Evolutionary conservation across 345 rosid genomes (phyloP).

Genomic region (Schrenkiella parvula): DNA sequence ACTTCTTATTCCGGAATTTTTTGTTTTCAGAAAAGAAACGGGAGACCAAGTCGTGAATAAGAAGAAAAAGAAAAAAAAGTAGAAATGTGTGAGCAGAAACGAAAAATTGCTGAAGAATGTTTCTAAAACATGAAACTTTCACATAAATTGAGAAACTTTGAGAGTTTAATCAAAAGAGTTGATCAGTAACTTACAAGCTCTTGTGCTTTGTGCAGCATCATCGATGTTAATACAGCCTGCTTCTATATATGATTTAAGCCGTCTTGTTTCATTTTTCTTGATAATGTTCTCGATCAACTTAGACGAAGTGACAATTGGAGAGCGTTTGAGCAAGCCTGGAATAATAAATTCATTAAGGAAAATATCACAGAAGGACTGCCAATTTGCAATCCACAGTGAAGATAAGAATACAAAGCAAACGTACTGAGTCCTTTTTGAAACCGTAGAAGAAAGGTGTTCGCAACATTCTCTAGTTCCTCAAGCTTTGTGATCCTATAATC

Average conservation of each 20-base stretch:
- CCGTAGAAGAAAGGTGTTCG: slow-evolving; percentile 43
- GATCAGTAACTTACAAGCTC: slow-evolving; percentile 52
- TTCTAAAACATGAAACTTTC: neutral
- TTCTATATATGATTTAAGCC: slow-evolving; percentile 54
- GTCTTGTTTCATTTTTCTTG: slow-evolving; percentile 55
- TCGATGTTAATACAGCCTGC: slow-evolving; percentile 48
- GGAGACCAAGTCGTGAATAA: neutral
- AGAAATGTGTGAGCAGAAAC: neutral
- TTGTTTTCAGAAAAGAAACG: neutral
- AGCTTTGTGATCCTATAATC: slow-evolving; percentile 49
- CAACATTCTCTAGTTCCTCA: slow-evolving; percentile 50
- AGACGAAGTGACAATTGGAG: slow-evolving; percentile 48
- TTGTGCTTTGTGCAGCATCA: slow-evolving; percentile 44
- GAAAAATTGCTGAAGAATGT: neutral
- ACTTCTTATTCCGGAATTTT: slow-evolving; percentile 44
- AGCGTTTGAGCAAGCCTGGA: slow-evolving; percentile 57
- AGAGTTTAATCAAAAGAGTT: neutral
- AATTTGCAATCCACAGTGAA: neutral
- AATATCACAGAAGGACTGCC: neutral
- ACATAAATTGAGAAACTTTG: neutral
- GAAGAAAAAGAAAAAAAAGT: neutral
- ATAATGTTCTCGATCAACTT: slow-evolving; percentile 46
- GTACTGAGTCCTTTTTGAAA: slow-evolving; percentile 58
- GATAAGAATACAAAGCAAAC: slow-evolving; percentile 1
- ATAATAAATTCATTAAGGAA: neutral